Percentiles rank a stretch among this genome's conserved stretches.
Evolutionary conservation across 2,329 filamentous ascomycete genomes (phyloP).

Genomic region (Sporothrix phasma): DNA sequence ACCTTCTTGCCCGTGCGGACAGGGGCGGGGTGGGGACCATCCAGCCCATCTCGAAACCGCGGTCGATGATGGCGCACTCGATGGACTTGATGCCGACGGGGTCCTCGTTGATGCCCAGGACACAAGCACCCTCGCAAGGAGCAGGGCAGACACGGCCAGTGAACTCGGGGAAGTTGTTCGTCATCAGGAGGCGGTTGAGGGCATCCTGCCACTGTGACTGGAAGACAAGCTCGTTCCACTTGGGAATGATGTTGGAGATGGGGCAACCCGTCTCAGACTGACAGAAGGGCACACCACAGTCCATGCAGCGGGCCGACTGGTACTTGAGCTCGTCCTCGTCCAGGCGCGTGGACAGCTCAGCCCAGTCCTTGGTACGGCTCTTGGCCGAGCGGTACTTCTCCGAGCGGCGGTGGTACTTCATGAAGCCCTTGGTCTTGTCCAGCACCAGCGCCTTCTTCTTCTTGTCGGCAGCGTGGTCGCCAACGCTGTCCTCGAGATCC

Average conservation of each 20-base stretch:
- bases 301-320: conserved; percentile 94
- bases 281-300: conserved; percentile 96
- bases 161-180: conserved; percentile 98
- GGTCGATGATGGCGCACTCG: conserved; percentile 94
- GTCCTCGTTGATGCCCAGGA: conserved; percentile 92
- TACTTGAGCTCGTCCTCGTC: conserved; percentile 95
- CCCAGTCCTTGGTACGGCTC: conserved; percentile 85
- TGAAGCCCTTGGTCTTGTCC: conserved; percentile 97
- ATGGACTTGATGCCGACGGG: conserved; percentile 98
- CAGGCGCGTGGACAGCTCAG: conserved; percentile 75
- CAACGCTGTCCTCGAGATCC: conserved; percentile 88
- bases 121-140: conserved; percentile 91
- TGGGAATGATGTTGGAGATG: conserved; percentile 95
- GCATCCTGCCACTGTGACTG: conserved; percentile 80
- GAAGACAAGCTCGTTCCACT: conserved; percentile 82
- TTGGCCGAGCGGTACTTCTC: conserved; percentile 87
- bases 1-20: conserved; percentile 79
- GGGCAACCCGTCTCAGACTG: conserved; percentile 94
- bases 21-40: conserved; percentile 76
- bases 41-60: conserved; percentile 96
- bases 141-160: conserved; percentile 94
- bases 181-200: conserved; percentile 83
- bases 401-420: conserved; percentile 86
- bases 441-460: conserved; percentile 74
- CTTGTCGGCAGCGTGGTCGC: conserved; percentile 77